phyloP scores from a whole-genome alignment of 1,284 basidiomycete species.

The Coniferiporia weirii region DNA sequence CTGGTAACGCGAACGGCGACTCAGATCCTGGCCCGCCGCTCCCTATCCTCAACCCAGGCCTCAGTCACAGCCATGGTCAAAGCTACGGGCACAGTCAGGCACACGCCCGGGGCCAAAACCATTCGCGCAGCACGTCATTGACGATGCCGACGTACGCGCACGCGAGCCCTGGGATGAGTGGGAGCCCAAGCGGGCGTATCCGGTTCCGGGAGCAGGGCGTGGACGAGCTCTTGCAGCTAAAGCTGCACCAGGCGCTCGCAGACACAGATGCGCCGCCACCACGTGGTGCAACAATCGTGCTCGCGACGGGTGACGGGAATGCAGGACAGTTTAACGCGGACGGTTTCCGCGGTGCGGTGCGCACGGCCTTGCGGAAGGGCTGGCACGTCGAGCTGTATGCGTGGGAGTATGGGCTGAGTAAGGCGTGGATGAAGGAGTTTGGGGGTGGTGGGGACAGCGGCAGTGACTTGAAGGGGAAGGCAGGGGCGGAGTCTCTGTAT shows the following conservation, averaged over 20 bases:
- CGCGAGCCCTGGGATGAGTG: slow-evolving; percentile 3
- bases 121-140: slow-evolving; percentile 12
- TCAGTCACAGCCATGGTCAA: background rate
- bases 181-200: slow-evolving; percentile 24
- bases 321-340: slow-evolving; percentile 85
- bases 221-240: slow-evolving; percentile 82
- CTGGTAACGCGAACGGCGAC: slow-evolving; percentile 22
- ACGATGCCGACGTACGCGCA: slow-evolving; percentile 5
- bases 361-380: slow-evolving; percentile 75
- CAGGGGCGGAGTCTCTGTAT: slow-evolving; percentile 21
- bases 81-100: background rate
- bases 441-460: slow-evolving; percentile 31
- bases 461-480: slow-evolving; percentile 35
- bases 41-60: background rate
- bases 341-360: slow-evolving; percentile 79
- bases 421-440: slow-evolving; percentile 65
- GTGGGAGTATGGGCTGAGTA: slow-evolving; percentile 75
- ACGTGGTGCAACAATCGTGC: slow-evolving; percentile 68
- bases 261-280: slow-evolving; percentile 57
- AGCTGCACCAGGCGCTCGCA: slow-evolving; percentile 77
- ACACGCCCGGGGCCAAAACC: background rate
- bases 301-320: slow-evolving; percentile 87
- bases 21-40: slow-evolving; percentile 21
- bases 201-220: slow-evolving; percentile 80
- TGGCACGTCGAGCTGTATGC: slow-evolving; percentile 87